Base-by-base conservation (phyloP, 176 grass and related monocot genomes). In the Lolium perenne region DNA sequence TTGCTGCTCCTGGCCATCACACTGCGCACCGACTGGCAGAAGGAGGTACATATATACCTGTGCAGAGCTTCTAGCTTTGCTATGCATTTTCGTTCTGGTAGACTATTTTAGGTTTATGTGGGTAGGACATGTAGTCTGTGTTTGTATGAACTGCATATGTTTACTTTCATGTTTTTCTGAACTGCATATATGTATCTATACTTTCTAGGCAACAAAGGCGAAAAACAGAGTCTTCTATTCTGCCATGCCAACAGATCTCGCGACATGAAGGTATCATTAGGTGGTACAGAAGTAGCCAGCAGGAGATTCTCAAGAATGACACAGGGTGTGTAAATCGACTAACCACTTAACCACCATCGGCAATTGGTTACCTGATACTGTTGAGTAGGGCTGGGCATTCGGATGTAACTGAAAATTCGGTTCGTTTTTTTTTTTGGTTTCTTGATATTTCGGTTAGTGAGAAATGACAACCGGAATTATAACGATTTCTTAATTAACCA, bases 141-240 rank as follows among this genome's bases (percentile, higher is more conserved):
- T 53, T 53, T 53, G 13, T 14, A 14, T 53, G 50, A 53, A 20
- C 35, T 8, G 6, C 35, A 8, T 43, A 6, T 78, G 13, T 35
- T 35, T 57, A 58, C 11, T n/a, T 8, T 62, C 22, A 54, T 12
- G 10, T 14, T 26, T 64, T 1, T 18, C 32, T 40, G 7, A 40
- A 43, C 38, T 70, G 35, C 6, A 84, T 50, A 1, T 26, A 38
- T 68, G 4, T 45, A 2, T 71, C 38, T 13, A 12, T 35, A 35
- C 32, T 1, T 56, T 12, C 15, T 23, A 88, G 87, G 87, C 76
- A 8, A 32, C 12, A 1, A 85, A 75, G 71, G 85, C 91, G 0
- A 93, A 88, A 59, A 76, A 86, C 38, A 91, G 90, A 67, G 92
- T 94, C 12, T 89, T 79, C 82, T 84, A 15, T 81, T 94, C 90